Percentiles rank a stretch among this genome's conserved stretches.
Conservation (phyloP, 306 rosid genomes). For the Vigna nakashimae region DNA sequence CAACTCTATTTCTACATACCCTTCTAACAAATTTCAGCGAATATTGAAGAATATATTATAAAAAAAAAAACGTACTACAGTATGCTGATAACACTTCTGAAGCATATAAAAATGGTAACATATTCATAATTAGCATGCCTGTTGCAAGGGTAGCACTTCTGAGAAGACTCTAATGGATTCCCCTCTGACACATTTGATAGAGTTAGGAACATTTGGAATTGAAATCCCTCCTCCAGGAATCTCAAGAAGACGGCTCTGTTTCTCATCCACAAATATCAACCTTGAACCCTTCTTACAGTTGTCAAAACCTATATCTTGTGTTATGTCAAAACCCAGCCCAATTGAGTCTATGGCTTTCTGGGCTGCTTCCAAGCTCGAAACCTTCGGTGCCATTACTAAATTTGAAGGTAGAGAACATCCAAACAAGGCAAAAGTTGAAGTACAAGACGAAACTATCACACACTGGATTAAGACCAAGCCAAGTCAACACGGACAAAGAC, state of each 20-base stretch:
- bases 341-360: conserved; percentile 78
- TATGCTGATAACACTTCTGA: neutral
- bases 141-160: conserved; percentile 72
- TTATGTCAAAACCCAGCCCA: conserved; percentile 62
- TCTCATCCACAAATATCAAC: conserved; percentile 63
- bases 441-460: neutral
- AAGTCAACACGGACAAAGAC: conserved; percentile 21
- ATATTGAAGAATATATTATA: neutral
- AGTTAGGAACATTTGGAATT: conserved; percentile 67
- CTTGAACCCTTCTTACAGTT: conserved; percentile 59
- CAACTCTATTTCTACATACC: neutral
- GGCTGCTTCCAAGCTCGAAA: conserved; percentile 52
- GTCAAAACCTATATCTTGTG: conserved; percentile 43
- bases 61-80: neutral
- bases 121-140: conserved; percentile 51
- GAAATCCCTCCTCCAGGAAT: conserved; percentile 78
- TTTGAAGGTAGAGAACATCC: neutral
- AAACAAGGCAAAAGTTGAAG: neutral
- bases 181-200: conserved; percentile 73
- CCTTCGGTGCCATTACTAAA: conserved; percentile 63
- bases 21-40: neutral
- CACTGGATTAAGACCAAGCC: neutral
- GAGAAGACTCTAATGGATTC: conserved; percentile 72
- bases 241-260: conserved; percentile 45
- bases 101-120: neutral